phyloP scores from a whole-genome alignment of 352 stramenopile species.

The Phytophthora brassicae region DNA sequence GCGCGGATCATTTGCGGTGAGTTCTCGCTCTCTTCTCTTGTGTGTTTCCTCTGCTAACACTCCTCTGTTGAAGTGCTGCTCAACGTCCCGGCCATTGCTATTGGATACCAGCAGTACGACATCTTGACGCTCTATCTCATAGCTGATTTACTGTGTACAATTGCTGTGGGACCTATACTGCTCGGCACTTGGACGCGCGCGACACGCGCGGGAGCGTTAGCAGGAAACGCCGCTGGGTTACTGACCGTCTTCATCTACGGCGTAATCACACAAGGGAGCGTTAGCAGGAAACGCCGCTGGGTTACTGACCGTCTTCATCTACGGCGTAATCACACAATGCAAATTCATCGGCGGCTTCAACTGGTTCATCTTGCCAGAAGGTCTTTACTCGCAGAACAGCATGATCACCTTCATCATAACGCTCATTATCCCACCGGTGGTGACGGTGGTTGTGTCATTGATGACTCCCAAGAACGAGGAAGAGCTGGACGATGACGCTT shows the following conservation, averaged over 20 bases:
- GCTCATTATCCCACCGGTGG: conserved; percentile 57
- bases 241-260: conserved; percentile 67
- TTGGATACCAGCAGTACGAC: conserved; percentile 60
- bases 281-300: conserved; percentile 54
- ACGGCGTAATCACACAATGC: conserved; percentile 52
- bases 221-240: conserved; percentile 48
- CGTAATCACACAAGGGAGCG: conserved; percentile 47
- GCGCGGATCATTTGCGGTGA: conserved; percentile 47
- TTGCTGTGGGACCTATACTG: conserved; percentile 64
- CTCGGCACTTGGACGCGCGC: conserved; percentile 51
- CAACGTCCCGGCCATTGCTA: conserved; percentile 60
- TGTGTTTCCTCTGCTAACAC: too few species aligned
- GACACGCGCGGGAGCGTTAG: conserved; percentile 37
- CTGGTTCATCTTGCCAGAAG: conserved; percentile 75
- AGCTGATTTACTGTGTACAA: conserved; percentile 64
- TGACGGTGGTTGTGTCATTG: conserved; percentile 63
- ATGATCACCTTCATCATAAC: conserved; percentile 84
- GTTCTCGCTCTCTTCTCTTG: too few species aligned
- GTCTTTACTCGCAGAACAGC: conserved; percentile 72
- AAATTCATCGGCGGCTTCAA: conserved; percentile 78
- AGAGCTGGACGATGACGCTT: too few species aligned
- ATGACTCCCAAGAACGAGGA: too few species aligned
- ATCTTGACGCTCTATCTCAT: conserved; percentile 72
- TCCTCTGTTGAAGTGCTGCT: conserved; percentile 45
- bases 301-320: conserved; percentile 73